Base-by-base conservation (phyloP, 208 protist genomes). In the Leishmania mexicana region DNA sequence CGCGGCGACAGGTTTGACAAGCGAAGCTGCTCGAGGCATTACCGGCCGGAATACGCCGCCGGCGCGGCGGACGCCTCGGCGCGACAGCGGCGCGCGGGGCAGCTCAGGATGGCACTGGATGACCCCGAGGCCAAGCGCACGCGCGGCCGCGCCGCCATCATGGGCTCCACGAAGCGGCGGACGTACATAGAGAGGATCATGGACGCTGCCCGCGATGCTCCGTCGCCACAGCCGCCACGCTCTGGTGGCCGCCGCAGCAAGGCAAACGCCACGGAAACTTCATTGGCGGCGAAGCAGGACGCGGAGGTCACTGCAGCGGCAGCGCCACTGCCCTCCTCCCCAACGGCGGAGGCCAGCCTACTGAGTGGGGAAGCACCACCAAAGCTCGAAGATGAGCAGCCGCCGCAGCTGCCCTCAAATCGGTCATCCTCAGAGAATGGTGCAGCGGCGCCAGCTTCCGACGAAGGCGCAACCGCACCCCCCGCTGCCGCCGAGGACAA, bases 141-240 rank as follows among this genome's bases (percentile, higher is more conserved):
- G n/a, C 80, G 71, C 40, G 80, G 76, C 54, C 80, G 79, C 42
- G 76, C 80, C 10, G 80, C 83, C 42, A 67, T 83, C 40, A 86
- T 86, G 35, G 83, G 83, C 28, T 83, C 83, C 5, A 64, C 74
- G 64, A 45, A 76, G 78, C 78, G 83, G 21, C 78, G 78, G 13
- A 86, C 83, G 31, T 86, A 83, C 68, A 81, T 86, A 40, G 83
- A 86, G 47, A 24, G 71, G 24, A 57, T 86, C 54, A 83, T 86
- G 78, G 49, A 70, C 17, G 78, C 83, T 6, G 83, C 83, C 7
- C 73, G 74, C n/a, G 83, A 86, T 28, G 28, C 83, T 2, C 83
- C 78, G 17, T 31, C 62, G n/a, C 40, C 74, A 8, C 68, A 31
- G 40, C 40, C 5, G 68, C 40, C 68, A 21, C 35, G 35, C 70